These are phyloP conservation scores for Leccinum disarticulatum DNA, from an alignment of 768 basidiomycete species.

Conservation along the genomic window DNA sequence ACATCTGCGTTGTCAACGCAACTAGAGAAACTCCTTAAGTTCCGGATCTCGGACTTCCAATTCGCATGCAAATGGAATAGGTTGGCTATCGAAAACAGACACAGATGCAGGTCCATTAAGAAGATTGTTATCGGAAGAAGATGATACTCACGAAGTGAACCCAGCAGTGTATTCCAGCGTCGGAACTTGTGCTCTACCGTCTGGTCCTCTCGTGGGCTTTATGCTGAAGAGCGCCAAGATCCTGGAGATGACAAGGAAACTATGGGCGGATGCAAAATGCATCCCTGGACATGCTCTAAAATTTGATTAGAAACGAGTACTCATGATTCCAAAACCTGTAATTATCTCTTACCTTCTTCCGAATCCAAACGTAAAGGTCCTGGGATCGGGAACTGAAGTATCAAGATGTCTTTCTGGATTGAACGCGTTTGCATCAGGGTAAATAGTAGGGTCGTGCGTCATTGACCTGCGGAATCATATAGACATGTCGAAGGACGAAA, in stretches of 20 bases:
- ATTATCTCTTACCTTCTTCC: slow-evolving; percentile 15
- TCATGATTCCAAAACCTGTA: background rate
- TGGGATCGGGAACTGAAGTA: slow-evolving; percentile 18
- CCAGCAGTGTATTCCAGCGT: slow-evolving; percentile 2
- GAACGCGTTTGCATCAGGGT: slow-evolving; percentile 31
- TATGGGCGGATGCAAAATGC: slow-evolving; percentile 20
- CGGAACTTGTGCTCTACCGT: slow-evolving; percentile 22
- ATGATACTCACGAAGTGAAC: slow-evolving; percentile 4
- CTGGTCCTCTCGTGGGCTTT: slow-evolving; percentile 14
- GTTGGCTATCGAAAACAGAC: background rate
- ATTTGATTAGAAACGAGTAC: background rate
- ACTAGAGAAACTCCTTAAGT: slow-evolving; percentile 1
- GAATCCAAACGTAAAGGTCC: slow-evolving; percentile 19
- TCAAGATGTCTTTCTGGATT: slow-evolving; percentile 28
- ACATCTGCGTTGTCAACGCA: background rate
- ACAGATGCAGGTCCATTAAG: background rate
- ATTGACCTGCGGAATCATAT: slow-evolving; percentile 27
- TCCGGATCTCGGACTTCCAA: slow-evolving; percentile 3
- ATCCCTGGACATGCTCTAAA: slow-evolving; percentile 17
- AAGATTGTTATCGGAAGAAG: background rate
- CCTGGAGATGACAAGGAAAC: slow-evolving; percentile 22
- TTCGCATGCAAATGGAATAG: slow-evolving; percentile 1
- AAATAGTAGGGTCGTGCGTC: slow-evolving; percentile 30
- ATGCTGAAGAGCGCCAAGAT: slow-evolving; percentile 28
- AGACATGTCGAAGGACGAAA: background rate